A percentile compares a stretch with the other conserved stretches of the same genome.
Evolutionary conservation across 352 stramenopile genomes (phyloP).

Genomic region (Hyaloperonospora arabidopsidis): DNA sequence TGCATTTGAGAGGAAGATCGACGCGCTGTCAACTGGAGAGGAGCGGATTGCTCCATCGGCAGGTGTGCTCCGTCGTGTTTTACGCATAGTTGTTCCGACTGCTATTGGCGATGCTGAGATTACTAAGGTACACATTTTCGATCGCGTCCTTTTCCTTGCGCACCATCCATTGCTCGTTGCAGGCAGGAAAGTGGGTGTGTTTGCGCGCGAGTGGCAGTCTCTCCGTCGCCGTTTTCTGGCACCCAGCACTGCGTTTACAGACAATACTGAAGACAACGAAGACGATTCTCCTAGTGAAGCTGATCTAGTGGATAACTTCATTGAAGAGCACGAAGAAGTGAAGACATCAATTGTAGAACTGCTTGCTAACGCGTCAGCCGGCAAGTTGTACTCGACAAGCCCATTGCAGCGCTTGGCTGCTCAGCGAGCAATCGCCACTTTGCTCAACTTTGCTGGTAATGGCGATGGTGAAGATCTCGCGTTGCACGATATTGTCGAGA

Average conservation of each 20-base stretch:
- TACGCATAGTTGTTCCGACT: constrained; percentile 48
- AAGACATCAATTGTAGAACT: constrained; percentile 47
- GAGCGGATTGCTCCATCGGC: constrained; percentile 39
- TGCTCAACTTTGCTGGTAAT: constrained; percentile 77
- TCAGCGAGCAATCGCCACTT: constrained; percentile 57
- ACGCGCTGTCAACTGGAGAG: constrained; percentile 29
- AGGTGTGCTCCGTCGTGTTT: constrained; percentile 50
- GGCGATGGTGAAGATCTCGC: constrained; percentile 68
- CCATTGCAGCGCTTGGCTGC: constrained; percentile 46
- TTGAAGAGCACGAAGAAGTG: constrained; percentile 58
- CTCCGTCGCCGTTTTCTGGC: constrained; percentile 57
- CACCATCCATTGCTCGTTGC: constrained; percentile 74
- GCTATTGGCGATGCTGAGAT: constrained; percentile 27
- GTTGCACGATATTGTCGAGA: constrained; percentile 61
- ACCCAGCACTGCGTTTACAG: background rate
- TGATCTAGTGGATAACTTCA: constrained; percentile 60
- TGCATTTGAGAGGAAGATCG: constrained; percentile 58
- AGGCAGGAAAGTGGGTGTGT: constrained; percentile 39
- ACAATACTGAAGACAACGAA: constrained; percentile 25
- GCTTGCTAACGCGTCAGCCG: constrained; percentile 32
- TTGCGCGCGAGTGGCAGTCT: constrained; percentile 58
- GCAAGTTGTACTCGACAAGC: constrained; percentile 50
- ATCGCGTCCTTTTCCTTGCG: constrained; percentile 41
- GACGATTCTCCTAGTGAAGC: constrained; percentile 53
- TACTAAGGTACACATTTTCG: constrained; percentile 42